Percentiles rank a stretch among this genome's conserved stretches.
phyloP scores from a whole-genome alignment of 2,329 filamentous ascomycete genomes.

The Aureobasidium sp. region DNA sequence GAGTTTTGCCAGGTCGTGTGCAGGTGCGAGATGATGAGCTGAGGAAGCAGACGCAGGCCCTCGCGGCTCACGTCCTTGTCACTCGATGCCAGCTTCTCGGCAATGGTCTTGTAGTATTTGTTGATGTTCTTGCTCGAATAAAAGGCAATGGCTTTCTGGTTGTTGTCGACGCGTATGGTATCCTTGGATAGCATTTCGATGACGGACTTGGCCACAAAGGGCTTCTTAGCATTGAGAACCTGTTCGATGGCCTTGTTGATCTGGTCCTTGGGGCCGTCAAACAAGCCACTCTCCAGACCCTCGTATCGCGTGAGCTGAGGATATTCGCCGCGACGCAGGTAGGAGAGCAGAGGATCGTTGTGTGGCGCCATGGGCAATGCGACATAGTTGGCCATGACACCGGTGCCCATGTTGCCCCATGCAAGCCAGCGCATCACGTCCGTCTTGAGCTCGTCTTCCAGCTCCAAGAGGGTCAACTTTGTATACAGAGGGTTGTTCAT shows the following conservation, averaged over 20 bases:
- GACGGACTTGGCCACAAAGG: conserved; percentile 58
- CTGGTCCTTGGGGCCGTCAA: conserved; percentile 58
- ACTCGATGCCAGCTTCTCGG: conserved; percentile 47
- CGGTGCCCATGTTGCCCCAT: conserved; percentile 85
- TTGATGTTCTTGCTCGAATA: conserved; percentile 62
- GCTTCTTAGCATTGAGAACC: conserved; percentile 39
- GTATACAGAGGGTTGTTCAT: conserved; percentile 75
- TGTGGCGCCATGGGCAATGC: conserved; percentile 75
- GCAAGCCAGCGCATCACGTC: conserved; percentile 83
- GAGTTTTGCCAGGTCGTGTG: conserved; percentile 77
- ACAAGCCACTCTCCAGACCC: conserved; percentile 62
- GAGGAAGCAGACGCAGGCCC: conserved; percentile 60
- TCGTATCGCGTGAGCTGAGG: conserved; percentile 68
- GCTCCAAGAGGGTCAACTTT: conserved; percentile 55
- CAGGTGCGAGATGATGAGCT: conserved; percentile 76
- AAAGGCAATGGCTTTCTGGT: conserved; percentile 64
- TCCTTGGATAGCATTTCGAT: conserved; percentile 53
- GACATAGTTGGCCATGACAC: conserved; percentile 71
- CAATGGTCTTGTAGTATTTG: conserved; percentile 60
- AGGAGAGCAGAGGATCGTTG: conserved; percentile 64
- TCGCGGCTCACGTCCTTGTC: conserved; percentile 44
- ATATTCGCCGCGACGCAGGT: conserved; percentile 69
- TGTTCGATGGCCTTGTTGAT: conserved; percentile 38
- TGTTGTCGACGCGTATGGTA: conserved; percentile 58
- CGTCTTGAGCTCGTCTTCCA: conserved; percentile 55